Evolutionary conservation across 768 basidiomycete species (phyloP).

Genomic region (Sistotremastrum niveocremeum): DNA sequence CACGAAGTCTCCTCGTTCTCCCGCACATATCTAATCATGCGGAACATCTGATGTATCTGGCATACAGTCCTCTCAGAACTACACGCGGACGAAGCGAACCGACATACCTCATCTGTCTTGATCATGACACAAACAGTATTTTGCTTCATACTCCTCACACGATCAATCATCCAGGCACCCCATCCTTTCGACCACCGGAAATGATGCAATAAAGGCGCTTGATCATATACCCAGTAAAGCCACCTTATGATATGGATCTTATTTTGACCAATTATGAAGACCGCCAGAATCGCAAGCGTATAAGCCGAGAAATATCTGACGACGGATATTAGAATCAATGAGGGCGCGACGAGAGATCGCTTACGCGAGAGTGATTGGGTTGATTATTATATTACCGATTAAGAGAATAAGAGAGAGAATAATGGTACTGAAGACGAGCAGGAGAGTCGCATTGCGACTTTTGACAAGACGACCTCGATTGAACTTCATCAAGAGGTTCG

Average conservation of each 20-base stretch:
- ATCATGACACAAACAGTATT: conserved; percentile 49
- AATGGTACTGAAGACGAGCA: conserved; percentile 28
- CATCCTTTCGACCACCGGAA: conserved; percentile 24
- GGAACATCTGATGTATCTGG: conserved; percentile 53
- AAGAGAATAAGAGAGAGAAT: conserved; percentile 30
- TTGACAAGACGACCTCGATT: conserved; percentile 48
- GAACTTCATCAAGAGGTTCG: conserved; percentile 47
- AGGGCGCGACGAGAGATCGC: conserved; percentile 5
- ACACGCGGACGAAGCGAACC: neutral
- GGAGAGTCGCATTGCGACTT: conserved; percentile 24
- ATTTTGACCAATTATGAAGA: conserved; percentile 39
- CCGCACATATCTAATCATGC: conserved; percentile 51
- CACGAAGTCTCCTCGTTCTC: conserved; percentile 59
- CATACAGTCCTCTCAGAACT: neutral
- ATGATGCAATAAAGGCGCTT: conserved; percentile 34
- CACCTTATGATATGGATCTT: conserved; percentile 39
- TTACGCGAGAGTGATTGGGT: conserved; percentile 42
- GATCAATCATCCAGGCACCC: conserved; percentile 28
- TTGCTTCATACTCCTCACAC: conserved; percentile 33
- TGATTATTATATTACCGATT: conserved; percentile 46
- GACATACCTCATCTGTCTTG: conserved; percentile 49
- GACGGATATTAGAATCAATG: neutral
- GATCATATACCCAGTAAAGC: conserved; percentile 52
- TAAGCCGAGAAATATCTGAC: conserved; percentile 51
- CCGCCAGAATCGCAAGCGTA: conserved; percentile 31